Percentiles rank a stretch among this genome's conserved stretches.
These are phyloP conservation scores for Coemansia sp. DNA, from an alignment of 192 early-diverging fungal species.

Conservation along the genomic window DNA sequence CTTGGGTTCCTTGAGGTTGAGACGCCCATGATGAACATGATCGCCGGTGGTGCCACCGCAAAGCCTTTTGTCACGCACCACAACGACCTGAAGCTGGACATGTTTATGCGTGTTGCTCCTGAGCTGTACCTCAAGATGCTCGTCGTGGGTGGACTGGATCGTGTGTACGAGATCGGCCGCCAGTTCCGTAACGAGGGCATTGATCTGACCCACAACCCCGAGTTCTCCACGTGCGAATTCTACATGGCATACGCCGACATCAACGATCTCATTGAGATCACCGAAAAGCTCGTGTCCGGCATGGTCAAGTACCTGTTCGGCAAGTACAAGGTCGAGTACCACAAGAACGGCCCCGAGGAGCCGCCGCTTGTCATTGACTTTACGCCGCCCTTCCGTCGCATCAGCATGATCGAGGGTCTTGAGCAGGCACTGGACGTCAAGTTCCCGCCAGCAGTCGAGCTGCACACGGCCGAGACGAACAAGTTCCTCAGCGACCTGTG, in stretches of 20 bases:
- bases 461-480: constrained; percentile 79
- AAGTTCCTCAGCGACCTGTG: constrained; percentile 92
- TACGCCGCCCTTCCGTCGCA: constrained; percentile 90
- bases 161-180: constrained; percentile 98
- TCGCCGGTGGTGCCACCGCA: constrained; percentile 97
- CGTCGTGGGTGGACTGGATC: constrained; percentile 96
- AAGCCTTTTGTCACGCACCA: constrained; percentile 99
- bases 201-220: constrained; percentile 99
- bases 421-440: constrained; percentile 87
- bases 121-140: constrained; percentile 98
- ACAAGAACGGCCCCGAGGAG: constrained; percentile 85
- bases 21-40: constrained; percentile 99
- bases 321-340: constrained; percentile 88
- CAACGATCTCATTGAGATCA: constrained; percentile 95
- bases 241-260: constrained; percentile 99
- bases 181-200: constrained; percentile 99
- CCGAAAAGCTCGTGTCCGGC: constrained; percentile 81
- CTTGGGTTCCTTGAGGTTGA: constrained; percentile 98
- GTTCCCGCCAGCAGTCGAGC: constrained; percentile 84
- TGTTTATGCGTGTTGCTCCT: constrained; percentile 98
- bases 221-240: constrained; percentile 99
- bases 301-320: constrained; percentile 95
- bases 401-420: constrained; percentile 90
- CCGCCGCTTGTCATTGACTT: constrained; percentile 88
- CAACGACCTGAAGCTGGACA: constrained; percentile 97